phyloP scores from a whole-genome alignment of 371 early-diverging fungal genomes.

The Lichtheimia ornata region DNA sequence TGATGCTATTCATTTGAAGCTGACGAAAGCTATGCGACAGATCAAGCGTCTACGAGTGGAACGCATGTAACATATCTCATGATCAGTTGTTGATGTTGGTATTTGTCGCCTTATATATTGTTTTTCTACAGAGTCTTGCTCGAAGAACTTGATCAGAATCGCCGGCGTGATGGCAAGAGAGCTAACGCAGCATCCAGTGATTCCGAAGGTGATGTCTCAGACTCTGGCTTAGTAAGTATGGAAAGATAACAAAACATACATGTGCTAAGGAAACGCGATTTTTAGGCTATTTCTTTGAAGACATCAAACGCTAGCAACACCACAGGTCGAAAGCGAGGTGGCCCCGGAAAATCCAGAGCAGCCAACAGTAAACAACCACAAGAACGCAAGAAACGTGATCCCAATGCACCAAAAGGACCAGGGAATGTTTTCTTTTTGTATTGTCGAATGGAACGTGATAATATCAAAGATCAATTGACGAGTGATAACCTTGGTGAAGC shows the following conservation, averaged over 20 bases:
- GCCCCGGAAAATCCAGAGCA: not conserved
- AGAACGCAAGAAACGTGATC: slow-evolving; percentile 49
- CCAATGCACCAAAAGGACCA: slow-evolving; percentile 64
- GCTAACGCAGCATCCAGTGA: not conserved
- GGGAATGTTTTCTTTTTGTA: slow-evolving; percentile 66
- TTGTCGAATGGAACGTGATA: slow-evolving; percentile 55
- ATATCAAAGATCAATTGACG: slow-evolving; percentile 53
- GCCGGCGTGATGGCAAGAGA: slow-evolving; percentile 9
- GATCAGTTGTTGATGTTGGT: not conserved
- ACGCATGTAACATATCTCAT: slow-evolving; percentile 35
- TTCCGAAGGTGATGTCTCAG: slow-evolving; percentile 22
- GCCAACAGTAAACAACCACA: slow-evolving; percentile 13
- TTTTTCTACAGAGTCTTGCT: slow-evolving; percentile 20
- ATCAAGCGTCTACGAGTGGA: slow-evolving; percentile 51
- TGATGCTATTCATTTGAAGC: slow-evolving; percentile 24
- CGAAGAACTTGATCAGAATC: slow-evolving; percentile 25
- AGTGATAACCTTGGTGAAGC: slow-evolving; percentile 47
- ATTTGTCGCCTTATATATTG: not conserved
- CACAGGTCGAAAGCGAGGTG: not conserved
- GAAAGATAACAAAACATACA: not conserved
- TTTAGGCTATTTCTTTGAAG: no score
- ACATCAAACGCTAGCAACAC: no score
- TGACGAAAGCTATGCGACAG: slow-evolving; percentile 36
- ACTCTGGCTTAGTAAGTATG: slow-evolving; percentile 28
- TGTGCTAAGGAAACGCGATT: no score